Percentiles rank a stretch among this genome's conserved stretches.
These are phyloP conservation scores for Barbarea vulgaris DNA, from an alignment of 345 rosid species.

Conservation along the genomic window DNA sequence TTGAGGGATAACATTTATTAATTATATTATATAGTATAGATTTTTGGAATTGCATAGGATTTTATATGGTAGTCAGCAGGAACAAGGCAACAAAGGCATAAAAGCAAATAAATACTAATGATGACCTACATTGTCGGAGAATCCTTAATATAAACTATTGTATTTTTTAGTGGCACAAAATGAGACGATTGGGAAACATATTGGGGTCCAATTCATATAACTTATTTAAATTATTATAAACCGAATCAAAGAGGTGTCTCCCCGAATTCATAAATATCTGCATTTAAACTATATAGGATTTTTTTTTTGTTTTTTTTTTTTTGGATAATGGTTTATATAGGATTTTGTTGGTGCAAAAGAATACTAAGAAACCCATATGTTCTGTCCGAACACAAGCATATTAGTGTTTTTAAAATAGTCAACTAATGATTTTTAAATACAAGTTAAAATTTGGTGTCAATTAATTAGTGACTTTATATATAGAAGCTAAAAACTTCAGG, in stretches of 20 bases:
- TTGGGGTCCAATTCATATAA: constrained; percentile 32
- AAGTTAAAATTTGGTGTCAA: background rate
- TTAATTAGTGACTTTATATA: background rate
- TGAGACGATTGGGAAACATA: constrained; percentile 34
- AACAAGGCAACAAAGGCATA: constrained; percentile 31
- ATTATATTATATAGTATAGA: background rate
- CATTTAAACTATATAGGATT: background rate
- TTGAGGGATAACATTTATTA: background rate
- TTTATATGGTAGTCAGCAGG: constrained; percentile 24
- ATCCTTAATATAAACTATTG: constrained; percentile 39
- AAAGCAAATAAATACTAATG: constrained; percentile 38
- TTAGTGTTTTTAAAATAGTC: background rate
- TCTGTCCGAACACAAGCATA: background rate
- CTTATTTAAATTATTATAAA: background rate
- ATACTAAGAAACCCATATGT: constrained; percentile 21
- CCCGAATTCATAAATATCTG: constrained; percentile 14
- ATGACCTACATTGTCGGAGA: constrained; percentile 43
- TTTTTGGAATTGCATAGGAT: constrained; percentile 19
- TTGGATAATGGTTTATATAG: too few species aligned
- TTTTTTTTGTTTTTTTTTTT: too few species aligned
- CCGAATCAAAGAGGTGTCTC: constrained; percentile 26
- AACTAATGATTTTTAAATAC: background rate
- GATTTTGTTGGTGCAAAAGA: constrained; percentile 17
- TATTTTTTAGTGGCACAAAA: constrained; percentile 39
- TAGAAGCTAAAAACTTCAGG: background rate